Base-by-base conservation (phyloP, 371 early-diverging fungal genomes). In the Mortierella sp. region DNA sequence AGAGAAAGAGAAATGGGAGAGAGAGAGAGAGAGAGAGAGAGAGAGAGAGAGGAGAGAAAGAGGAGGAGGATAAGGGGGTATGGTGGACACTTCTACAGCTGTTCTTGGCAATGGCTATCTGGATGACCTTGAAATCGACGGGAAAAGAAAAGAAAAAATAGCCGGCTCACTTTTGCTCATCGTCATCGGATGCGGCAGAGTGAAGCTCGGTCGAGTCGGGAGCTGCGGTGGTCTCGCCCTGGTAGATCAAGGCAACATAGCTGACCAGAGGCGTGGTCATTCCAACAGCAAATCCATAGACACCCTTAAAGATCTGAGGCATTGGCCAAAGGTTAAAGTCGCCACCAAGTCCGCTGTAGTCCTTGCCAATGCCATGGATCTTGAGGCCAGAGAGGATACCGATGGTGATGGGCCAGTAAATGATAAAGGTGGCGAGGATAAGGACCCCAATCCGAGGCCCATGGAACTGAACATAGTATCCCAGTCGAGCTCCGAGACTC, bases 241-340 rank as follows among this genome's bases (percentile, higher is more conserved):
- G 60, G 25, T 65, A 77, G 29, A 77, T 77, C 52, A 77, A 48
- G 1, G 68, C 56, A 7, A 72, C 59, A 48, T 77, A 77, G 47
- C 60, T 62, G 23, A 72, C 51, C 12, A 72, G 72, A 1, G 77
- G 77, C 1, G 77, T 77, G 4, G 77, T 77, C 37, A 68, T 19
- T 1, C 77, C 77, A 7, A 72, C 12, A 1, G 60, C 57, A 21
- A 59, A 51, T 0, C 72, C 72, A 55, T 62, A 77, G 46, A 77
- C 51, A 4, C 65, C 68, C 48, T 77, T 77, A 26, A 72, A 72
- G 63, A 77, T 72, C 60, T 72, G 55, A 30, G 77, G 77, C 14
- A 77, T 18, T 9, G 77, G 77, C 77, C 77, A 77, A 2, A 55
- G 25, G 57, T 77, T 77, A 29, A 77, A 77, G 23, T 77, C 72